Conservation (phyloP, 2,329 filamentous ascomycete genomes). For the Venturia nashicola region DNA sequence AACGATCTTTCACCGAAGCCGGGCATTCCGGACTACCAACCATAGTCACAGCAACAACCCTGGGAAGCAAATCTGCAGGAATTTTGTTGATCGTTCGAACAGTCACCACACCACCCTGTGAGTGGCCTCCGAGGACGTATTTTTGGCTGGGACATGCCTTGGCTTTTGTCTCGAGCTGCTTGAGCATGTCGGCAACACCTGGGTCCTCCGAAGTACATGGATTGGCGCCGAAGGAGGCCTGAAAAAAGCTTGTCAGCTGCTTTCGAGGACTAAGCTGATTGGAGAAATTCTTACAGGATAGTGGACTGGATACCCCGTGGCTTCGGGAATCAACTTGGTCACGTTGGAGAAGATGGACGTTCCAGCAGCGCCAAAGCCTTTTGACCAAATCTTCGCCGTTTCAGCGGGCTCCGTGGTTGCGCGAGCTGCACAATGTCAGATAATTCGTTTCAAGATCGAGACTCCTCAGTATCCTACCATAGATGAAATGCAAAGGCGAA, state of each 20-base stretch:
- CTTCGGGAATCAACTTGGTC: neutral
- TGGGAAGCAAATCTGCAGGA: neutral
- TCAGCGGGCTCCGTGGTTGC: constrained; percentile 5
- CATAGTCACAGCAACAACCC: constrained; percentile 8
- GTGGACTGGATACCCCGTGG: constrained; percentile 3
- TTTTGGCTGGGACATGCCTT: constrained; percentile 4
- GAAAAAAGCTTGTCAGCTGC: neutral
- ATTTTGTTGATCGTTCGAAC: constrained; percentile 6
- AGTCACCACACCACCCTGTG: constrained; percentile 8
- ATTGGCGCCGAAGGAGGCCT: neutral
- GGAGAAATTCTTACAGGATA: constrained; percentile 1
- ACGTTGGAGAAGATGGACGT: neutral
- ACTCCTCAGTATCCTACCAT: neutral
- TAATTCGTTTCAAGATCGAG: no score
- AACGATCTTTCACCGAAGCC: constrained; percentile 2
- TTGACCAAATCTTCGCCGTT: constrained; percentile 2
- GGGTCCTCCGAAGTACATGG: constrained; percentile 5
- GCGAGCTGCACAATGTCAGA: neutral
- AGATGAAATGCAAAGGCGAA: constrained; percentile 9
- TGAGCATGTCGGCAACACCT: constrained; percentile 1
- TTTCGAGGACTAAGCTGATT: no score
- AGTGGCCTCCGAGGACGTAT: constrained; percentile 8
- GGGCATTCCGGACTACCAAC: constrained; percentile 7
- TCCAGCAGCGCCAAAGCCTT: constrained; percentile 9
- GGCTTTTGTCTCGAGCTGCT: neutral